A percentile compares a stretch with the other conserved stretches of the same genome.
These are phyloP conservation scores for Stemphylium beticola DNA, from an alignment of 2,329 filamentous ascomycete genomes.

Conservation along the genomic window DNA sequence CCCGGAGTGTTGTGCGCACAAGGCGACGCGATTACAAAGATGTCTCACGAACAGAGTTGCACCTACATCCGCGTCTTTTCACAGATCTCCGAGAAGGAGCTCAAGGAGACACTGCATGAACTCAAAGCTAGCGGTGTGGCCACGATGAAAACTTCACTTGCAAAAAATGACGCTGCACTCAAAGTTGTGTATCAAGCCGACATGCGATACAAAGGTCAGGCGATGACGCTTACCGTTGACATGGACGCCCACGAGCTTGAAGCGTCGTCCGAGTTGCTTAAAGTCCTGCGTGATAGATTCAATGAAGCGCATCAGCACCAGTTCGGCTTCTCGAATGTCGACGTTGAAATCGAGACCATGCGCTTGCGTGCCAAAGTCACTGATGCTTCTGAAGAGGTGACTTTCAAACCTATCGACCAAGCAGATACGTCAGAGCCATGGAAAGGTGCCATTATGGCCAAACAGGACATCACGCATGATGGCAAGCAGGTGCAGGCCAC, in stretches of 20 bases:
- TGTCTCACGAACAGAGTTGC: constrained; percentile 55
- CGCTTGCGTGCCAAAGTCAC: constrained; percentile 54
- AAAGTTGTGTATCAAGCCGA: constrained; percentile 52
- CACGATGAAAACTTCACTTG: constrained; percentile 50
- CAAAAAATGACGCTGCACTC: constrained; percentile 38
- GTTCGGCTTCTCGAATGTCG: constrained; percentile 54
- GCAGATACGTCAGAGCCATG: constrained; percentile 37
- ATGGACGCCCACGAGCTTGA: constrained; percentile 47
- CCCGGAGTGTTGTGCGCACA: constrained; percentile 59
- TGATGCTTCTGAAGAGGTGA: constrained; percentile 52
- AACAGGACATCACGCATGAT: constrained; percentile 50
- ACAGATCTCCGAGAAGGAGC: constrained; percentile 43
- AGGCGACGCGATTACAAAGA: constrained; percentile 58
- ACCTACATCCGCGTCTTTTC: constrained; percentile 55
- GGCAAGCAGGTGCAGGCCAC: constrained; percentile 51
- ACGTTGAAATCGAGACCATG: constrained; percentile 57
- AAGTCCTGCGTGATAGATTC: constrained; percentile 49
- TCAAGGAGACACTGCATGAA: constrained; percentile 39
- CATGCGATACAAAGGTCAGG: constrained; percentile 57
- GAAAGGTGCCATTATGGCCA: constrained; percentile 46
- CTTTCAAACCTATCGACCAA: constrained; percentile 45
- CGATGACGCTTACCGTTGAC: constrained; percentile 44
- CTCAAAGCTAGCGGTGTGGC: constrained; percentile 49
- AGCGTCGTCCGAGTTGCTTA: constrained; percentile 37
- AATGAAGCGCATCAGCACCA: constrained; percentile 53